These are phyloP conservation scores for Choiromyces venosus DNA, from an alignment of 495 filamentous ascomycete genomes.

Conservation along the genomic window DNA sequence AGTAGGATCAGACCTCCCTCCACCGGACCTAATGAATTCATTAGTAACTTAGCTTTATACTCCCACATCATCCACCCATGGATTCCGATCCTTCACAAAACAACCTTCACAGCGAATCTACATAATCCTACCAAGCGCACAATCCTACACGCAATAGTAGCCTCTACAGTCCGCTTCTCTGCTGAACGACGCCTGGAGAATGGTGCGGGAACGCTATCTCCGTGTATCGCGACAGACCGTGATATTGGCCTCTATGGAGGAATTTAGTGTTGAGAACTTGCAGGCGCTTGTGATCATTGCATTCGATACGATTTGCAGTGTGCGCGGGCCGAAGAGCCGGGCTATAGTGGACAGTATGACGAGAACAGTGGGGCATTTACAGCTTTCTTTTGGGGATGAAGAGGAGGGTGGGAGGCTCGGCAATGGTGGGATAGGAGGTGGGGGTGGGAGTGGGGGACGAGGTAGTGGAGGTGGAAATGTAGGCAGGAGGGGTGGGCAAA, in stretches of 20 bases:
- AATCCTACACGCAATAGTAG: conserved; percentile 44
- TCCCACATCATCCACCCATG: conserved; percentile 44
- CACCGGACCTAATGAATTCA: conserved; percentile 30
- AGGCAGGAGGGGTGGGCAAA: conserved; percentile 18
- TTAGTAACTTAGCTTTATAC: conserved; percentile 39
- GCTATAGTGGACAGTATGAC: conserved; percentile 45
- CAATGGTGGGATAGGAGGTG: no score
- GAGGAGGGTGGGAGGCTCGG: no score
- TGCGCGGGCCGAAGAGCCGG: conserved; percentile 40
- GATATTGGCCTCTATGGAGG: conserved; percentile 43
- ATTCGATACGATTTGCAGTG: conserved; percentile 43
- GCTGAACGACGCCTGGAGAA: conserved; percentile 6
- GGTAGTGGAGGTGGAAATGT: no score
- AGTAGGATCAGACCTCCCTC: conserved; percentile 18
- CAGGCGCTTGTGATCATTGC: conserved; percentile 45
- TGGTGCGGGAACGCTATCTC: conserved; percentile 34
- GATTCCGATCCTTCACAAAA: conserved; percentile 45
- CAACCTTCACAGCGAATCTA: conserved; percentile 36
- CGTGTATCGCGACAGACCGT: conserved; percentile 38
- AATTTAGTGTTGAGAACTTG: conserved; percentile 43
- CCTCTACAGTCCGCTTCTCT: conserved; percentile 38
- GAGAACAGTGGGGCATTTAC: conserved; percentile 45
- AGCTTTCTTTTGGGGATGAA: conserved; percentile 44
- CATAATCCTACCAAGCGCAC: conserved; percentile 28
- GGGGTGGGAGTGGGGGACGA: no score